phyloP scores from a whole-genome alignment of 1,284 basidiomycete genomes.

The Heterobasidion irregulare region DNA sequence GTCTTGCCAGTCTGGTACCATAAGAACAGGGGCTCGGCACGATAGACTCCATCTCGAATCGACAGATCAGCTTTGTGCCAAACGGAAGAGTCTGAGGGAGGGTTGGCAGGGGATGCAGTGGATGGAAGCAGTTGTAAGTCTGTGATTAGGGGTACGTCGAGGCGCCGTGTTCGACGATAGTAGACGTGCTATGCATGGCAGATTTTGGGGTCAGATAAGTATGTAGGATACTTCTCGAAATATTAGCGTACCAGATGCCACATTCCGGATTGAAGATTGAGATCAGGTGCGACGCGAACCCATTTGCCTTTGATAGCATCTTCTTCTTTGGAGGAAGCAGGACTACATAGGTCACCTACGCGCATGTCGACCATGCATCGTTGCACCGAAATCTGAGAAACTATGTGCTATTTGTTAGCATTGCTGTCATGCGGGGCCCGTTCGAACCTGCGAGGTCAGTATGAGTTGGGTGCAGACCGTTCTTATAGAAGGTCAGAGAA shows the following conservation, averaged over 20 bases:
- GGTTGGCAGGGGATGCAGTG: conserved; percentile 16
- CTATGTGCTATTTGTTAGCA: conserved; percentile 24
- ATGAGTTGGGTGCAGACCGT: too few relatives aligned
- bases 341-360: conserved; percentile 55
- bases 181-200: conserved; percentile 52
- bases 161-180: conserved; percentile 77
- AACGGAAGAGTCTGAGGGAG: conserved; percentile 30
- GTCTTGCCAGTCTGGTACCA: conserved; percentile 73
- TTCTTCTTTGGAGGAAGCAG: conserved; percentile 58
- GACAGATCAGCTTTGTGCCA: conserved; percentile 58
- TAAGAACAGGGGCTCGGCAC: conserved; percentile 46
- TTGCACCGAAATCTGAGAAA: conserved; percentile 73
- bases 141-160: conserved; percentile 64
- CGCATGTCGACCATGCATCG: conserved; percentile 64
- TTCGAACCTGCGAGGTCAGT: too few relatives aligned
- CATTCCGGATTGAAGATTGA: conserved; percentile 62
- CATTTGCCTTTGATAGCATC: conserved; percentile 81
- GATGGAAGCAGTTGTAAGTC: conserved; percentile 51
- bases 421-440: not conserved
- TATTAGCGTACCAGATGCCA: conserved; percentile 42
- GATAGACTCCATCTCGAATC: conserved; percentile 45
- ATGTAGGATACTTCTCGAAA: conserved; percentile 2
- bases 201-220: not conserved
- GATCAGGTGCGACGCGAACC: conserved; percentile 75
- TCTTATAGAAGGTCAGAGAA: too few relatives aligned